phyloP scores from a whole-genome alignment of 768 basidiomycete genomes.

The Trametes punicea region DNA sequence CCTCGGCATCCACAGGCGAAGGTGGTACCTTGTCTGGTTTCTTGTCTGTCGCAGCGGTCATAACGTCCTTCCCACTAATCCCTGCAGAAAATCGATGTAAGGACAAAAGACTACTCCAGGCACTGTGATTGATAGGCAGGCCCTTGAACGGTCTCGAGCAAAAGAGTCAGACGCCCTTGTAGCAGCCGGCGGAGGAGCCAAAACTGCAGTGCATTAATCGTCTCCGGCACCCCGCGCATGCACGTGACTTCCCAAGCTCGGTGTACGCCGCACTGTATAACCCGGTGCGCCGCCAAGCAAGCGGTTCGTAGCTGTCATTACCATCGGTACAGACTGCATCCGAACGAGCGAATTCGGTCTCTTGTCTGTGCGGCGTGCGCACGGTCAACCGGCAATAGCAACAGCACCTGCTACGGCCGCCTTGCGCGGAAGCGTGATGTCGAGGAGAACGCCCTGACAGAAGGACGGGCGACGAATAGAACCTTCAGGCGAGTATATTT shows the following conservation, averaged over 20 bases:
- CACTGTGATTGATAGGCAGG: no score
- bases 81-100: no score
- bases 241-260: neutral
- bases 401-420: neutral
- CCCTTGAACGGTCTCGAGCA: no score
- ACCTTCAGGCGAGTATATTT: neutral
- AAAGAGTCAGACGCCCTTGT: no score
- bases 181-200: neutral
- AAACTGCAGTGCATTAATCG: constrained; percentile 3
- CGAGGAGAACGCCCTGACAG: neutral
- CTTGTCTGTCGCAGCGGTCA: constrained; percentile 22
- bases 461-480: neutral
- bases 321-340: no score
- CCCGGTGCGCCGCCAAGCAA: no score
- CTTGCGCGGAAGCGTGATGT: neutral
- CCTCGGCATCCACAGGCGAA: constrained; percentile 22
- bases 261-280: neutral
- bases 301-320: no score
- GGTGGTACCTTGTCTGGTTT: constrained; percentile 24
- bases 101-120: no score
- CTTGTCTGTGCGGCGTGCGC: neutral
- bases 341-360: no score
- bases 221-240: neutral
- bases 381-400: neutral
- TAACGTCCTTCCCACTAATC: no score